A percentile compares a stretch with the other conserved stretches of the same genome.
These are phyloP conservation scores for Hygrophorus russula DNA, from an alignment of 768 basidiomycete genomes.

Conservation along the genomic window DNA sequence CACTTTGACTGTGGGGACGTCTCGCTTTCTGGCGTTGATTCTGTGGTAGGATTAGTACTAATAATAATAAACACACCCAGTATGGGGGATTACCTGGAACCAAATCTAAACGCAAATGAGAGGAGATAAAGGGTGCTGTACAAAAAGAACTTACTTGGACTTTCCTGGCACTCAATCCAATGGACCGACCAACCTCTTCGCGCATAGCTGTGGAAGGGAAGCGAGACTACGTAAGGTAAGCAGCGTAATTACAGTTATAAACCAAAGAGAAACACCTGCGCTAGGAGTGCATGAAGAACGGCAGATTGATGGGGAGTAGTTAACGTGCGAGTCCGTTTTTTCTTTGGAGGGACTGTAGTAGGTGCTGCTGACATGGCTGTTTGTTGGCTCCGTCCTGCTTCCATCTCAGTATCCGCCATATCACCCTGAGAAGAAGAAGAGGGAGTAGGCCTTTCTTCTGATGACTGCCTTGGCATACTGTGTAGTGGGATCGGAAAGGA, in stretches of 20 bases:
- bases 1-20: slow-evolving; percentile 55
- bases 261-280: slow-evolving; percentile 44
- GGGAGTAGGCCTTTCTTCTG: slow-evolving; percentile 18
- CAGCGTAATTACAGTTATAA: not conserved
- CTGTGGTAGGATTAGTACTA: slow-evolving; percentile 4
- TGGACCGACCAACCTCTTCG: slow-evolving; percentile 78
- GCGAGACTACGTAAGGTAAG: slow-evolving; percentile 45
- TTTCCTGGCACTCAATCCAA: slow-evolving; percentile 83
- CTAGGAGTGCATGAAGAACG: slow-evolving; percentile 78
- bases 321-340: slow-evolving; percentile 73
- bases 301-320: slow-evolving; percentile 85
- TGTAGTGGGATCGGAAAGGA: slow-evolving; percentile 24
- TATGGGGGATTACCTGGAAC: slow-evolving; percentile 59
- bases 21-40: slow-evolving; percentile 55
- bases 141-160: slow-evolving; percentile 59
- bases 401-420: slow-evolving; percentile 50
- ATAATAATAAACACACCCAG: slow-evolving; percentile 10
- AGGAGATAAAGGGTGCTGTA: slow-evolving; percentile 10
- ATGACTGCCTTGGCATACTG: slow-evolving; percentile 21
- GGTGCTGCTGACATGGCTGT: slow-evolving; percentile 25
- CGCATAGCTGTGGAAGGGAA: slow-evolving; percentile 84
- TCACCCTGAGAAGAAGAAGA: slow-evolving; percentile 44
- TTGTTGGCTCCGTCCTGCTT: slow-evolving; percentile 30
- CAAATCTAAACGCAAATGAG: slow-evolving; percentile 48
- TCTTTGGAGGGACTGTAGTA: slow-evolving; percentile 47